Base-by-base conservation (phyloP, 2,329 filamentous ascomycete genomes). In the Cladosporium sp. region DNA sequence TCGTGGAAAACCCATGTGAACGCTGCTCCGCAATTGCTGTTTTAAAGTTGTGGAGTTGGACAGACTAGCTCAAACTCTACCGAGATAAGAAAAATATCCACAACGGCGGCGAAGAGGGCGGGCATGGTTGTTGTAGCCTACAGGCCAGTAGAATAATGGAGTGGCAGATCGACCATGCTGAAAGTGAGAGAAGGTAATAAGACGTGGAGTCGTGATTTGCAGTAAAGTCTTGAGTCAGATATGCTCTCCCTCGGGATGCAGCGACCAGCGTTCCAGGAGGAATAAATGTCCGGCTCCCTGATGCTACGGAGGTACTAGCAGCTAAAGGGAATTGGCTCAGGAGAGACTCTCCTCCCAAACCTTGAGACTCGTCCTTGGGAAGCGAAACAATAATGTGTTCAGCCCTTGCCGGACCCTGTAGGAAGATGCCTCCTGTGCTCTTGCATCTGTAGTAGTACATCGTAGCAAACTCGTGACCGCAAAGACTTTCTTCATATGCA, bases 401-500 rank as follows among this genome's bases (percentile, higher is more conserved):
- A 27, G 22, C 22, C 22, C 22, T 27, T 27, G n/a, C 22, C 22
- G 22, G 22, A 27, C 22, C 22, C 22, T 27, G 22, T 27, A 27
- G 5, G 22, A 9, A 9, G 5, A 27, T 27, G 22, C 22, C 22
- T 27, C 22, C 22, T 27, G 22, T 27, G 22, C 5, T 27, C 22
- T 27, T n/a, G n/a, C n/a, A n/a, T n/a, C n/a, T n/a, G n/a, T n/a
- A n/a, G 22, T 27, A 27, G 9, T 27, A 27, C 22, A 4, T 27
- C 22, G 22, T 9, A 27, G 22, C 22, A 13, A n/a, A 22, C 42
- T 44, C 54, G 52, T 59, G 54, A 58, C 56, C 54, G 49, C 27
- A 45, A 55, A 51, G 56, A n/a, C 52, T 54, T 50, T 57, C 53
- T 58, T 55, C 54, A 45, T 47, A 42, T 49, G 50, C 54, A 55